Evolutionary conservation across 1,284 basidiomycete genomes (phyloP), one percentile per base, ranked within the genome.

Genomic region (Afroboletus lepidellus): DNA sequence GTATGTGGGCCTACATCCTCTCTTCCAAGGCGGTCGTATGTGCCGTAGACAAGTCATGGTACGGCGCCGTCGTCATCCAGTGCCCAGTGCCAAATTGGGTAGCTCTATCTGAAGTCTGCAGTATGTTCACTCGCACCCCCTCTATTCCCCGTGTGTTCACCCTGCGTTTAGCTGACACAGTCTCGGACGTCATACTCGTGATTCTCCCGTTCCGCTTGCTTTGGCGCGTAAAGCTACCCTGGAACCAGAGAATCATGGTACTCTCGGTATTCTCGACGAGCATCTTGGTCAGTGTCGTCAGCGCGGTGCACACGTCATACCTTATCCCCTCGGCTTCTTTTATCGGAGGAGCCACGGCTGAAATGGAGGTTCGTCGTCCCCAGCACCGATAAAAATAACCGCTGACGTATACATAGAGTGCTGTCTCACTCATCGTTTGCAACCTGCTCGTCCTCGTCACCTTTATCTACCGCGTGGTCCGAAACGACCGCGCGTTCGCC

Each of bases 401-500:
- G 9, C 34, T 20, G 25, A 48, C 27, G 33, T 42, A 23, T 36
- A 64, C 59, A 20, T 32, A 66, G 67, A 42, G 44, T 2, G 54
- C 61, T 0, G 24, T 65, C 21, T 66, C 69, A 18, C 61, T 67
- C 29, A 55, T 70, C 30, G 61, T 70, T 29, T 70, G 67, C 48
- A 70, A 67, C 23, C 63, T 67, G n/a, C 65, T 67, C 41, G 67
- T 67, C 38, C 9, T 66, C 30, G 60, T 65, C 23, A 57, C 65
- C 3, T 68, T 67, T 25, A 1, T 68, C 32, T 61, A 59, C 46
- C 56, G 65, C 18, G 33, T 57, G 5, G 30, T 30, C 3, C 37
- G 48, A 21, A 48, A 50, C 5, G 55, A 52, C 20, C 3, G 21
- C 32, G 58, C 62, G 24, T 46, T 58, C 45, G 42, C 50, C 20